Base-by-base conservation (phyloP, 306 rosid genomes). In the Rosa persica region DNA sequence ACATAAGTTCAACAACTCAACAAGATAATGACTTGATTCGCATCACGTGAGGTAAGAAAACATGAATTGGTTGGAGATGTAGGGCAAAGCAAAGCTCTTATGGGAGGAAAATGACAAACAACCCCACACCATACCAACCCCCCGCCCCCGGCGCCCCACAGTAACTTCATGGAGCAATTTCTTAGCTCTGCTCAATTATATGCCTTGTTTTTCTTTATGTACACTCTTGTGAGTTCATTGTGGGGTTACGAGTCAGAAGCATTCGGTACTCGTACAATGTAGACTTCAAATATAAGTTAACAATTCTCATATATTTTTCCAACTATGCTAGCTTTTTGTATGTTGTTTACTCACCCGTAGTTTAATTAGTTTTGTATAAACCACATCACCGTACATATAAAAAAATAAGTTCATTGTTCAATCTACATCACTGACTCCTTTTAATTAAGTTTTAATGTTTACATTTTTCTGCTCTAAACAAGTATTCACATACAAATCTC, bases 71-170 rank as follows among this genome's bases (percentile, higher is more conserved):
- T 17, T 42, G 66, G 47, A 51, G 46, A 42, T 43, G 73, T 79
- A 12, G 77, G 77, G 70, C 48, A 79, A 47, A 1, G 70, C 48
- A 79, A 47, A 1, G 10, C 19, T 40, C 38, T 16, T n/a, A 30
- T 74, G 54, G 12, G 57, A 67, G 55, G 71, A 67, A 58, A 74
- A 47, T 68, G 75, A 75, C 78, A n/a, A n/a, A n/a, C n/a, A n/a
- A n/a, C n/a, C n/a, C n/a, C n/a, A n/a, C n/a, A n/a, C n/a, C n/a
- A n/a, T n/a, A n/a, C n/a, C n/a, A n/a, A n/a, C n/a, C n/a, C n/a
- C n/a, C n/a, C n/a, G n/a, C n/a, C n/a, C n/a, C n/a, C n/a, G n/a
- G n/a, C n/a, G n/a, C n/a, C n/a, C n/a, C n/a, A n/a, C n/a, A n/a
- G n/a, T n/a, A n/a, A n/a, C 68, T 34, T 27, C 42, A 61, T 30